Conservation (phyloP, 257 asterid species). For the Lavandula angustifolia region DNA sequence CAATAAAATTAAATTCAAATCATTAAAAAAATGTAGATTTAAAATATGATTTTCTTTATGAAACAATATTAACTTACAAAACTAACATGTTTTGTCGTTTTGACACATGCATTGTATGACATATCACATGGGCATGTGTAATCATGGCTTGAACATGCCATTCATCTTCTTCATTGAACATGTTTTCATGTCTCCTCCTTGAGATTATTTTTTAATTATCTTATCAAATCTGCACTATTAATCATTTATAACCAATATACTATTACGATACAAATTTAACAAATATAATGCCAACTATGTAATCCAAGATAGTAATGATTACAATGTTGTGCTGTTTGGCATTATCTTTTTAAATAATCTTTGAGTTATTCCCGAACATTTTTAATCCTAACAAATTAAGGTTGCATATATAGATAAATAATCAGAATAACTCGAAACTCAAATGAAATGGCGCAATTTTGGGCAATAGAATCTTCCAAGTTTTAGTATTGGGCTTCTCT, state of each 20-base stretch:
- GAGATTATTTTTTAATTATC: neutral
- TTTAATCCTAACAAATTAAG: too few relatives aligned
- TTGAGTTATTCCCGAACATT: too few relatives aligned
- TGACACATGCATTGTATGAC: conserved; percentile 24
- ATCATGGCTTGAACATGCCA: conserved; percentile 31
- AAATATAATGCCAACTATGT: neutral
- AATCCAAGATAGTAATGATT: neutral
- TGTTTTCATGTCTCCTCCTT: conserved; percentile 10
- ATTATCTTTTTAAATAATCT: too few relatives aligned
- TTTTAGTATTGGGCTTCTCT: too few relatives aligned
- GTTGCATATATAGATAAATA: too few relatives aligned
- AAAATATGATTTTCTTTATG: neutral
- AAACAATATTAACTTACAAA: neutral
- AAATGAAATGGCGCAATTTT: too few relatives aligned
- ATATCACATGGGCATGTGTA: conserved; percentile 36
- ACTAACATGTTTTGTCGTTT: neutral
- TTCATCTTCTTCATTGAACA: conserved; percentile 19
- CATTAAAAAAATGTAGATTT: too few relatives aligned
- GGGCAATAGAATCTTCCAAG: too few relatives aligned
- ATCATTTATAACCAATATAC: conserved; percentile 29
- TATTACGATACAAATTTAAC: too few relatives aligned
- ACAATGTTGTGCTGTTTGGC: too few relatives aligned
- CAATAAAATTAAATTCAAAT: too few relatives aligned
- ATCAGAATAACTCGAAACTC: too few relatives aligned
- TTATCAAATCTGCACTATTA: neutral